Base-by-base conservation (phyloP, 805 yeast species). In the Schizosaccharomyces osmophilus region DNA sequence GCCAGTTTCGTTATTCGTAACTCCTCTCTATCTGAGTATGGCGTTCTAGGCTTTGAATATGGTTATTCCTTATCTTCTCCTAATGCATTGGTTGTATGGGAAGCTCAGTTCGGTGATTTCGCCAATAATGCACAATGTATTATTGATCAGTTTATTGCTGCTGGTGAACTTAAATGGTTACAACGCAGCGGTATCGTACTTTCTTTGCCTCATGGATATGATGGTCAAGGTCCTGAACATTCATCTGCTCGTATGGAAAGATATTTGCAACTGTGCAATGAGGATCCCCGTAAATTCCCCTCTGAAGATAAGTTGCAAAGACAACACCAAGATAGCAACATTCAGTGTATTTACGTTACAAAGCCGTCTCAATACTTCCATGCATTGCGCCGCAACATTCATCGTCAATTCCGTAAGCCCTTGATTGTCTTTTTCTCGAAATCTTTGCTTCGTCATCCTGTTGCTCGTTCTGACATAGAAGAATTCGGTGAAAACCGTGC, bases 201-300 rank as follows among this genome's bases (percentile, higher is more conserved):
- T 68, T 87, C 97, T 3, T 79, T 93, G 74, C 99, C 99, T 63
- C 99, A 93, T 73, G 99, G 99, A 77, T 93, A 89, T 73, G 99
- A 93, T 73, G 99, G 99, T 67, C 98, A 93, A 78, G 99, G 99
- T 70, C 97, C 99, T 66, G 99, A 93, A 78, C 99, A 93, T 76
- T 93, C 98, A 32, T 86, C 95, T 62, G 97, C 95, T 69, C 84
- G 97, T 80, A 75, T 93, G 62, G 99, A 93, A 78, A 84, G 99
- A 78, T 93, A 88, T 77, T 79, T 93, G 74, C 95, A 87, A 77
- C 75, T 93, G 71, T 84, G 95, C 71, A 89, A 89, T 72, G 99
- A 93, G 77, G 98, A 93, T 73, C 87, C 87, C 69, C 85, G 97
- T 75, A 75, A 70, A 69, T 93, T 87, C 95, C 99, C 99, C 72